Evolutionary conservation across 768 basidiomycete genomes (phyloP), one percentile per base, ranked within the genome.

Genomic region (Omphalotus guepiniiformis): DNA sequence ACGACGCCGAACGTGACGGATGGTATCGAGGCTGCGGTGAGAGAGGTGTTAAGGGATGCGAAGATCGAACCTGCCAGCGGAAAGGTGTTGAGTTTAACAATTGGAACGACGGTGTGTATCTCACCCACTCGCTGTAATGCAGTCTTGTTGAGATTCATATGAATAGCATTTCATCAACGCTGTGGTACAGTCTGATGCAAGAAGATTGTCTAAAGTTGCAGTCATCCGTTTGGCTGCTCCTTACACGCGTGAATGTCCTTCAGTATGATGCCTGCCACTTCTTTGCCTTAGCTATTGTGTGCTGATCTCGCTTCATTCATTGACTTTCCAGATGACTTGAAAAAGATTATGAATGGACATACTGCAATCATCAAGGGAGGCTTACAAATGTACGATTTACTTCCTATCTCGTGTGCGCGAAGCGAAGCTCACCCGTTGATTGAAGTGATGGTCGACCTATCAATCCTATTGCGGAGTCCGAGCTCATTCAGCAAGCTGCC

Each of bases 141-240:
- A 21, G 29, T 38, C 22, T 12, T 15, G 30, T 7, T 34, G 40
- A 35, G 42, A 19, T 16, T 23, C 3, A 6, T 16, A 23, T 32
- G 9, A 9, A 32, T 32, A 73, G 67, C 74, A 77, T 56, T 80
- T 80, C 48, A 68, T 80, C 21, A 80, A 85, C 52, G 79, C 80
- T 1, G 73, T 85, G 2, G 68, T 85, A 15, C 80, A 83, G 62
- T 59, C 72, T 21, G 75, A 83, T 58, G 62, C 72, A 4, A 51
- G 70, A 2, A 68, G 75, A n/a, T 62, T 85, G 12, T 70, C 73
- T 37, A 74, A 74, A 38, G 82, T 85, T 0, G 83, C 80, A 0
- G 80, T 85, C 29, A 70, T 85, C 39, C 75, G 83, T 47, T 69
- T 85, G 6, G 80, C 79, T 38, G 78, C 75, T 3, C 78, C 79